Conservation (phyloP, 306 rosid species). For the Vigna reflexopilosa region DNA sequence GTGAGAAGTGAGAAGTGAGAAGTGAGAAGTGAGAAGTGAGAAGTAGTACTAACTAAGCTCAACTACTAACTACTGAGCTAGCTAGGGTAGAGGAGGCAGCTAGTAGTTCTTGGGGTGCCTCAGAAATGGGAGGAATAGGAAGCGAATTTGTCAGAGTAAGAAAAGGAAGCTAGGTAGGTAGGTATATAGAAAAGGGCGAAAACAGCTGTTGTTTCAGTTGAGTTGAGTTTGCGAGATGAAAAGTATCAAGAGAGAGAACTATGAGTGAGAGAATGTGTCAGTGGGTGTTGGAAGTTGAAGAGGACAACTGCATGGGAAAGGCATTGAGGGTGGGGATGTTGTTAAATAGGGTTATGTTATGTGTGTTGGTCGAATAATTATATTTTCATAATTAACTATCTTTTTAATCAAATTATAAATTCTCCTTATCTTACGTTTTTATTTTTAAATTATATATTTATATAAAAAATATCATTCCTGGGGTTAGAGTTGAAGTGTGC, state of each 20-base stretch:
- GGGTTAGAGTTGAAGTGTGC: conserved; percentile 44
- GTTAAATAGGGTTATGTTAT: conserved; percentile 53
- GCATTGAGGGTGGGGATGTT: conserved; percentile 66
- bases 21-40: not conserved
- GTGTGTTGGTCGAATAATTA: too few relatives aligned
- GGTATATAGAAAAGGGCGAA: too few relatives aligned
- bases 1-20: not conserved
- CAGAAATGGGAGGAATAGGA: not conserved
- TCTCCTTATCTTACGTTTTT: too few relatives aligned
- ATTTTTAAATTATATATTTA: too few relatives aligned
- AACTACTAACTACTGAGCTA: not conserved
- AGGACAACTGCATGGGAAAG: conserved; percentile 75
- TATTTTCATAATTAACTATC: too few relatives aligned
- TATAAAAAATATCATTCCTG: too few relatives aligned
- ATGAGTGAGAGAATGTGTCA: conserved; percentile 26
- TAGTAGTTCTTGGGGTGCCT: too few relatives aligned
- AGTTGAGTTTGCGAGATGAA: not conserved
- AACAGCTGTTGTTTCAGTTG: too few relatives aligned
- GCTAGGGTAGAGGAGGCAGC: not conserved
- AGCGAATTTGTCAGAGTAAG: not conserved
- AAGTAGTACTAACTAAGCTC: too few relatives aligned
- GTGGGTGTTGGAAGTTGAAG: conserved; percentile 31
- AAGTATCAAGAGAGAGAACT: not conserved
- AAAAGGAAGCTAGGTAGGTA: not conserved
- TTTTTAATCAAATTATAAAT: too few relatives aligned